These are phyloP conservation scores for Phialophora tarda DNA, from an alignment of 2,329 filamentous ascomycete species.

Conservation along the genomic window DNA sequence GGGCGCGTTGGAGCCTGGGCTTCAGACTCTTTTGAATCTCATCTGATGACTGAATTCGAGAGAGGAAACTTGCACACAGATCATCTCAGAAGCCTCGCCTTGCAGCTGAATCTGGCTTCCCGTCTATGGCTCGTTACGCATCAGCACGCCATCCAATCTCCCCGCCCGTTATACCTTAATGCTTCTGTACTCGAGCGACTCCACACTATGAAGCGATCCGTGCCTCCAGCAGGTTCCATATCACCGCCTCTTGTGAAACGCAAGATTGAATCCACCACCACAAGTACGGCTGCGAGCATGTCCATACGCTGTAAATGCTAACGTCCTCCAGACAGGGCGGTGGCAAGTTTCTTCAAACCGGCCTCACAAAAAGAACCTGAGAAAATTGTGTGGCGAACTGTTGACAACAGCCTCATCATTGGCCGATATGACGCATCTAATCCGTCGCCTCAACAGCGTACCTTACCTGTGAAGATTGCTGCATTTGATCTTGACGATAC, in stretches of 20 bases:
- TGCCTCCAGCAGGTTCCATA: constrained; percentile 51
- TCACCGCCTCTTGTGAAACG: constrained; percentile 65
- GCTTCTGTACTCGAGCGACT: not conserved
- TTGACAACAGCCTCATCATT: constrained; percentile 74
- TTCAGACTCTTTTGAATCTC: not conserved
- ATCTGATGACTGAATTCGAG: not conserved
- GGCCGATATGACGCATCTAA: constrained; percentile 63
- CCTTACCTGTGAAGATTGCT: constrained; percentile 45
- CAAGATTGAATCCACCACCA: constrained; percentile 60
- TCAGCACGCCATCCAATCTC: not conserved
- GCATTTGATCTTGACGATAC: constrained; percentile 74
- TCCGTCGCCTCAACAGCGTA: constrained; percentile 20
- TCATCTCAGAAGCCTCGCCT: not conserved
- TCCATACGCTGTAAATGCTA: constrained; percentile 5
- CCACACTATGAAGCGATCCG: constrained; percentile 45
- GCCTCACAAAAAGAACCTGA: constrained; percentile 82
- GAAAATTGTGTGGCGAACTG: constrained; percentile 70
- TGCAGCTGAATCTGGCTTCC: constrained; percentile 24
- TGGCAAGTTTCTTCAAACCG: constrained; percentile 88
- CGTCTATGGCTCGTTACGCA: constrained; percentile 21
- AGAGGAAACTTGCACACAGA: not conserved
- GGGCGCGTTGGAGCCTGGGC: constrained; percentile 5
- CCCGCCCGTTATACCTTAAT: constrained; percentile 1
- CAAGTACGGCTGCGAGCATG: constrained; percentile 48
- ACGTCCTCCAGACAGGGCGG: constrained; percentile 53